Conservation (phyloP, 306 rosid genomes). For the Trifolium repens region DNA sequence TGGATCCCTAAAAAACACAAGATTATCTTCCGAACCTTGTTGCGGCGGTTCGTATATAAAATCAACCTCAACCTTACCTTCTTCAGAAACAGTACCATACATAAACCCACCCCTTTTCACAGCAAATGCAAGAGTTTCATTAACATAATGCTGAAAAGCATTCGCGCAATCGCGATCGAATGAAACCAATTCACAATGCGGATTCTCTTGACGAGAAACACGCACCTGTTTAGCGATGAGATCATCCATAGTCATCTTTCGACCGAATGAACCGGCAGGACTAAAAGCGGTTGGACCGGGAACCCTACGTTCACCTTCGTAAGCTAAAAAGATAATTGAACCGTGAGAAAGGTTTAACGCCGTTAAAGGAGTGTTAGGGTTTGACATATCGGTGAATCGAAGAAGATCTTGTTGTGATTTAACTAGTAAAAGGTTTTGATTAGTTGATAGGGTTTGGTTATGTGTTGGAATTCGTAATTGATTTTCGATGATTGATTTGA, state of each 20-base stretch:
- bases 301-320: constrained; percentile 84
- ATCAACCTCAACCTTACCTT: constrained; percentile 81
- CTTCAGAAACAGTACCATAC: constrained; percentile 87
- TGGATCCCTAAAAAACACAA: constrained; percentile 63
- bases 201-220: constrained; percentile 81
- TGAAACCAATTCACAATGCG: constrained; percentile 86
- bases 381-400: constrained; percentile 74
- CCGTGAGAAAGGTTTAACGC: constrained; percentile 77
- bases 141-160: constrained; percentile 90
- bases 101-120: constrained; percentile 92
- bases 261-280: constrained; percentile 93
- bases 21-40: constrained; percentile 74
- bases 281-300: constrained; percentile 59
- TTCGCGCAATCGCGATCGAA: constrained; percentile 92
- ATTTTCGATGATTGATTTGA: constrained; percentile 60
- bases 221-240: constrained; percentile 95
- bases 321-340: constrained; percentile 68
- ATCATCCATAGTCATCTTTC: constrained; percentile 99
- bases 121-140: constrained; percentile 80
- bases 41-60: constrained; percentile 97
- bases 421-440: constrained; percentile 77
- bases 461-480: constrained; percentile 73
- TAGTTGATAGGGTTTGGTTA: constrained; percentile 81
- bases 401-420: constrained; percentile 65
- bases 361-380: constrained; percentile 58